Evolutionary conservation across 768 basidiomycete species (phyloP), one percentile per base, ranked within the genome.

Genomic region (Russula lepida): DNA sequence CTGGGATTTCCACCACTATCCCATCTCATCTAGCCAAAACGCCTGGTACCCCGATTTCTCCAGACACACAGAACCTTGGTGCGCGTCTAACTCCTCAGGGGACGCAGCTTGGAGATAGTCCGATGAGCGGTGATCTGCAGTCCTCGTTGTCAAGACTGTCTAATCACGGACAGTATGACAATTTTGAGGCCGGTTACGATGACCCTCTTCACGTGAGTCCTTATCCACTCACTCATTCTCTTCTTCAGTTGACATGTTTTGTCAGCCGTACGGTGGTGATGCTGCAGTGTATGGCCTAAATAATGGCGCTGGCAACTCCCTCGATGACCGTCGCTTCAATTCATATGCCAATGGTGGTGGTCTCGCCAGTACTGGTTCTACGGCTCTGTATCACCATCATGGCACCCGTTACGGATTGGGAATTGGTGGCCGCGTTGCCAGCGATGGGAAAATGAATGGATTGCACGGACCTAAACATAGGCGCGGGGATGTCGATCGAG

Each of bases 391-490:
- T 69, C 84, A 88, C 54, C 89, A 89, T 69, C 83, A 86, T 58
- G 86, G 84, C 2, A 78, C 88, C 59, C 85, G 89, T 65, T 92
- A 90, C 65, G 89, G 88, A 41, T 72, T 89, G 35, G 83, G 83
- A 37, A 68, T 85, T 53, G 80, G 83, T 35, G 74, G 76, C 11
- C 81, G 89, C 41, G 75, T 77, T 17, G 72, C 72, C 64, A 77
- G 79, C 48, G 76, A 90, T 65, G 74, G 83, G 58, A 93, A 93
- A 73, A 90, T 92, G 84, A 92, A 91, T 68, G 91, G 92, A 23
- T 72, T 94, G 48, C 90, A 92, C 68, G 94, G 94, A 47, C 84
- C 92, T 54, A 95, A 95, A 75, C 94, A 95, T 76, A 95, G 95
- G 76, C 83, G 94, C 13, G 92, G 92, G 41, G 92, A 97, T 68